These are phyloP conservation scores for Chaetomium sp. DNA, from an alignment of 2,329 filamentous ascomycete species.

Conservation along the genomic window DNA sequence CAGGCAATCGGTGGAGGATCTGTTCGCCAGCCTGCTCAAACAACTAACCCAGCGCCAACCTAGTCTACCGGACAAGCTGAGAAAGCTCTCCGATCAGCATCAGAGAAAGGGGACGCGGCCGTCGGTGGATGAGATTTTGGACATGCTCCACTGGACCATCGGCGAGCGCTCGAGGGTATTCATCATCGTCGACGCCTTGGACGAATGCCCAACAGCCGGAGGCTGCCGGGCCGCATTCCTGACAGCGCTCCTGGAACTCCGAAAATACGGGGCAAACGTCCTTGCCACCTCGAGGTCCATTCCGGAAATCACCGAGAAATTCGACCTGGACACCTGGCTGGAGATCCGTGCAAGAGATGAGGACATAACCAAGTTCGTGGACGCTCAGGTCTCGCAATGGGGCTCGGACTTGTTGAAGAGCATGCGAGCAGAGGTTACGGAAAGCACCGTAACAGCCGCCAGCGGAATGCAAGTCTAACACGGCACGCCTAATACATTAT, in stretches of 20 bases:
- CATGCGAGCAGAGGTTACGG: neutral
- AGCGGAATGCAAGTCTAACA: constrained; percentile 1
- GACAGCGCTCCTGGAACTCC: neutral
- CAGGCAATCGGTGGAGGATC: constrained; percentile 41
- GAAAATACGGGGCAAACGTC: neutral
- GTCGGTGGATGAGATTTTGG: neutral
- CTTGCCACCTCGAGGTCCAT: neutral
- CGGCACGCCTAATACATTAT: too few species aligned
- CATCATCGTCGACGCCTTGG: neutral
- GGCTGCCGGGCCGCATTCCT: neutral
- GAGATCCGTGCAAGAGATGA: neutral
- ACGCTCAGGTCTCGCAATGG: neutral
- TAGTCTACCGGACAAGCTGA: neutral
- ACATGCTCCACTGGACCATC: neutral
- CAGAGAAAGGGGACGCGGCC: neutral
- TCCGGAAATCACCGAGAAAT: neutral
- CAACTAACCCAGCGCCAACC: constrained; percentile 40
- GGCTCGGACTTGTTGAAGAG: neutral
- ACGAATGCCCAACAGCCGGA: neutral
- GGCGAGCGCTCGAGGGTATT: neutral
- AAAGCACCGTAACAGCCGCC: neutral
- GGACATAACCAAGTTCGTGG: neutral
- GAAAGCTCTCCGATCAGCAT: neutral
- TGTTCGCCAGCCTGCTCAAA: constrained; percentile 43
- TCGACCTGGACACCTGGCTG: neutral